Base-by-base conservation (phyloP, 768 basidiomycete genomes). In the Serendipita sp. region DNA sequence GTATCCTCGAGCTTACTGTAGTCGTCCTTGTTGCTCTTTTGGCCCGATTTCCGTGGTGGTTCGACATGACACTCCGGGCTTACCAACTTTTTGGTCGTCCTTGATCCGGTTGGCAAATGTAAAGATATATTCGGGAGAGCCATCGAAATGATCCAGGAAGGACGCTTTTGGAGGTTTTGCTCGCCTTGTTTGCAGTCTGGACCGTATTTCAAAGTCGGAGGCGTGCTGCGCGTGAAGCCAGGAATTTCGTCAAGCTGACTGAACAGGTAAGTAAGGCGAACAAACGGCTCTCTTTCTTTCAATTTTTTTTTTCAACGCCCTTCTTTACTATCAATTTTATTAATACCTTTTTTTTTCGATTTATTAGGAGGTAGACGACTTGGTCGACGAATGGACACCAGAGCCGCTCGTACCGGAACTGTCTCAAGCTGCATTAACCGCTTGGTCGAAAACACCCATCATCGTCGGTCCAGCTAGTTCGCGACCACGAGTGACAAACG, bases 61-160 rank as follows among this genome's bases (percentile, higher is more conserved):
- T 40, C 40, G 40, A 40, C 13, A 40, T 40, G 5, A 40, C 23
- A 23, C 23, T 23, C 23, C 1, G 23, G 23, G 23, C 23, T 40
- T 40, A 40, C 40, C 13, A 5, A 40, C 13, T 13, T 13, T 6
- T 40, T 13, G 6, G 13, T 40, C 13, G 40, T 40, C 6, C 5
- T 40, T 40, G 40, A 4, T 72, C 75, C 10, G 75, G 75, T 74
- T 29, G 68, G 48, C 18, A n/a, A 6, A 8, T 88, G 40, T 40
- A 40, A 66, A 88, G 94, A 69, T 96, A 96, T 72, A 88, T 98
- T 76, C 87, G 83, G 75, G 91, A 89, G 33, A 94, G 91, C 0
- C 94, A 99, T 73, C 88, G 90, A 74, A 88, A 99, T 72, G 96
- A 99, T 74, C 96, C 96, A 0, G 90, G 88, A 36, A 80, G 96